Conservation (phyloP, 164 flowering plant genomes). For the Umbilicus rupestris region DNA sequence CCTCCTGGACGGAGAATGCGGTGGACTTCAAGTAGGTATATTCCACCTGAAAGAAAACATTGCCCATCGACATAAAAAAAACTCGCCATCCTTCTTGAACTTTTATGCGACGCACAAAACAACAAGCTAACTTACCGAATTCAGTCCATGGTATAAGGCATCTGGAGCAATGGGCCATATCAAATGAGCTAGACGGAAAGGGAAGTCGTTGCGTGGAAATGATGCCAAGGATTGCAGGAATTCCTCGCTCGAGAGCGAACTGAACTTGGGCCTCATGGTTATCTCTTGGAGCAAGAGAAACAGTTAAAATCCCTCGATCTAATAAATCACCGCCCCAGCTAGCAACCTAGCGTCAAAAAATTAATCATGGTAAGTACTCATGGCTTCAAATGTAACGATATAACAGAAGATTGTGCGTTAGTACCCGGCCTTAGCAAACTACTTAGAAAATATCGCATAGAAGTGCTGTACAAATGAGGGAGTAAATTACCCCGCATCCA, state of each 20-base stretch:
- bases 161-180: conserved; percentile 98
- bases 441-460: too few species aligned
- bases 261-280: conserved; percentile 61
- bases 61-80: background rate
- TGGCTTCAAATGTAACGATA: background rate
- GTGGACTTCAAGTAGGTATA: conserved; percentile 82
- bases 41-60: conserved; percentile 52
- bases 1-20: conserved; percentile 98
- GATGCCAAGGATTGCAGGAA: conserved; percentile 14
- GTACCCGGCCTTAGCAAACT: too few species aligned
- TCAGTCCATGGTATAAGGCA: conserved; percentile 99
- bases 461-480: too few species aligned
- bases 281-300: conserved; percentile 61
- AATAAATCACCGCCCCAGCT: conserved; percentile 11
- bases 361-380: background rate
- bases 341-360: conserved; percentile 1
- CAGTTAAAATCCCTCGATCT: conserved; percentile 18
- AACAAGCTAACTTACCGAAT: conserved; percentile 46
- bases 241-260: conserved; percentile 55
- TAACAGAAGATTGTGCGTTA: background rate
- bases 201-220: conserved; percentile 84
- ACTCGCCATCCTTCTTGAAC: background rate
- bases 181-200: conserved; percentile 90
- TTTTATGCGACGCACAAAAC: too few species aligned
- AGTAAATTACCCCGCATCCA: conserved; percentile 23